A percentile compares a stretch with the other conserved stretches of the same genome.
Evolutionary conservation across 2,329 filamentous ascomycete genomes (phyloP).

Genomic region (Albifimbria verrucaria): DNA sequence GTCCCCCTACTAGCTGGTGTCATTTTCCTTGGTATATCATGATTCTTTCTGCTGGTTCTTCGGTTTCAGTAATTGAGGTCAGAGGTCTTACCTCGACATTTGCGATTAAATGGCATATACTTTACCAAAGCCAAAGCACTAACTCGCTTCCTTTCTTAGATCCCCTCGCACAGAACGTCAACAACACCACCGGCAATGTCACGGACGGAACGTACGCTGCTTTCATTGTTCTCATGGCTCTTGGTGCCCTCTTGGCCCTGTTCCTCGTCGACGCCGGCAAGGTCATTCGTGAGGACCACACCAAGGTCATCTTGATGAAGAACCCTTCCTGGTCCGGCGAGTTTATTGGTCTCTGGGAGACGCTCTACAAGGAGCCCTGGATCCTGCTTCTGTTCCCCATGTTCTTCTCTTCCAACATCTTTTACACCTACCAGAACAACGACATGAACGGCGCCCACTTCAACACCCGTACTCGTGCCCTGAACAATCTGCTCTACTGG

Average conservation of each 20-base stretch:
- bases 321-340: constrained; percentile 85
- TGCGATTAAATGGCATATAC: too few relatives aligned
- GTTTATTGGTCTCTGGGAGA: constrained; percentile 71
- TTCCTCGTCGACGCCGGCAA: constrained; percentile 67
- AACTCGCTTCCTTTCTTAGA: constrained; percentile 33
- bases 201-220: constrained; percentile 82
- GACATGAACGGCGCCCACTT: constrained; percentile 68
- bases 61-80: too few relatives aligned
- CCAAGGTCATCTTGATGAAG: constrained; percentile 82
- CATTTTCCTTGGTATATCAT: too few relatives aligned
- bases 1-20: not conserved
- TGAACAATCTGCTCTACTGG: constrained; percentile 72
- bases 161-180: constrained; percentile 66
- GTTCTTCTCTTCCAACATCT: constrained; percentile 82
- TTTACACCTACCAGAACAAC: constrained; percentile 78
- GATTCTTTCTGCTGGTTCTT: too few relatives aligned
- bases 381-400: constrained; percentile 74
- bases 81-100: too few relatives aligned
- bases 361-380: constrained; percentile 64
- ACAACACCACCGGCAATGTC: constrained; percentile 51
- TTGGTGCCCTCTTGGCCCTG: constrained; percentile 67
- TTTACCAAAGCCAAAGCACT: too few relatives aligned
- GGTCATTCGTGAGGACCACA: constrained; percentile 73
- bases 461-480: constrained; percentile 69
- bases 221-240: constrained; percentile 78